Conservation (phyloP, 2,329 filamentous ascomycete species). For the Fusarium praegraminearum region DNA sequence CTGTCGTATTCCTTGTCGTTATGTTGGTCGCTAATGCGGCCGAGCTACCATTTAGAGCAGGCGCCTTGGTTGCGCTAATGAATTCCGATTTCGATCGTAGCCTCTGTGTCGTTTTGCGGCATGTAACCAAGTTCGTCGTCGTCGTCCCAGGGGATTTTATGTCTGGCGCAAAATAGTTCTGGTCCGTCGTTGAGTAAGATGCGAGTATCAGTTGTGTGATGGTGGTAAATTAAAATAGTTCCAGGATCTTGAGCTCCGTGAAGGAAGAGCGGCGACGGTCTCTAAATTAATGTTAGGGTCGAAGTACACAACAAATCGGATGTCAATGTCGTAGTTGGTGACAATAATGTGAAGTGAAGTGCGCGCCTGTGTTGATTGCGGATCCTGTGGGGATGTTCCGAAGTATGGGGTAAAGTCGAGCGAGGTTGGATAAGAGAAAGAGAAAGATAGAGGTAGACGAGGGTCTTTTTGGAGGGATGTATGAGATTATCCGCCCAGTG, state of each 20-base stretch:
- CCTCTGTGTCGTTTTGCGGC: constrained; percentile 3
- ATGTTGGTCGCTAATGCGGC: constrained; percentile 16
- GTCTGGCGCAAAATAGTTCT: constrained; percentile 14
- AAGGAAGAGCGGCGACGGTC: background rate
- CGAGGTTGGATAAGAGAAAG: constrained; percentile 25
- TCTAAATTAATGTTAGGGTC: constrained; percentile 16
- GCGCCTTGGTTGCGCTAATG: constrained; percentile 21
- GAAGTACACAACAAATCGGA: constrained; percentile 10
- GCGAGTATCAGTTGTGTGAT: background rate
- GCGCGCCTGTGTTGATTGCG: constrained; percentile 27
- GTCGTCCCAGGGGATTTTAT: constrained; percentile 2
- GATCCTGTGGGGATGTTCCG: constrained; percentile 44
- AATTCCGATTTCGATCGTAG: background rate
- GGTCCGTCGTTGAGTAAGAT: background rate
- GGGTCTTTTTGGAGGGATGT: constrained; percentile 7
- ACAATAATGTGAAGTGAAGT: constrained; percentile 20
- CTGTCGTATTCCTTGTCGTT: constrained; percentile 10
- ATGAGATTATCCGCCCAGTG: background rate
- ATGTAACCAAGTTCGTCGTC: constrained; percentile 1
- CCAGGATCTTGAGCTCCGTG: background rate
- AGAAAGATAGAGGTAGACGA: constrained; percentile 9
- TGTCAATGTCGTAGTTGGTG: constrained; percentile 18
- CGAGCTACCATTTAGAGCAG: constrained; percentile 27
- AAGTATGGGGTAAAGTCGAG: constrained; percentile 47
- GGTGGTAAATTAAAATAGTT: background rate